Evolutionary conservation across 1,284 basidiomycete species (phyloP).

Genomic region (Exobasidium cylindrosporum): DNA sequence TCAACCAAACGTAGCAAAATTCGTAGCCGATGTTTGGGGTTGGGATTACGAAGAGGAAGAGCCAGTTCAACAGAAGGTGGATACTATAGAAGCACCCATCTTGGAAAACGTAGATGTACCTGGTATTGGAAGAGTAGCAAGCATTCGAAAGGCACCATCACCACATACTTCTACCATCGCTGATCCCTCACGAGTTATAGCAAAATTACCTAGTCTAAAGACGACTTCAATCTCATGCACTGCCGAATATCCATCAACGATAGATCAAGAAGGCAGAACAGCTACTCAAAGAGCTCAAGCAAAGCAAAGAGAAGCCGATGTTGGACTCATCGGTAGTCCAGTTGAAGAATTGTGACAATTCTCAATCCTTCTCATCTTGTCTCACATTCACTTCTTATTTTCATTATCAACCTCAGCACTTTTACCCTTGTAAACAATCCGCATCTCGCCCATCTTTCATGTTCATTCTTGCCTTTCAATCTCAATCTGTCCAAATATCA

Average conservation of each 20-base stretch:
- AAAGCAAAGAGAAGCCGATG: conserved; percentile 17
- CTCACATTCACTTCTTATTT: too few species aligned
- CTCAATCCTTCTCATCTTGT: too few species aligned
- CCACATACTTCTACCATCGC: not conserved
- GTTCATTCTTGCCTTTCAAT: too few species aligned
- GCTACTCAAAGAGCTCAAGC: not conserved
- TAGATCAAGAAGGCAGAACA: conserved; percentile 9
- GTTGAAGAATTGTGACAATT: conserved; percentile 1
- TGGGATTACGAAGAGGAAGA: conserved; percentile 60
- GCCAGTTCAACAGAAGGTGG: not conserved
- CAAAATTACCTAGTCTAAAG: not conserved
- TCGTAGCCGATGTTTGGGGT: conserved; percentile 84
- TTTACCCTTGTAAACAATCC: too few species aligned
- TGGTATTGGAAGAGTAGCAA: conserved; percentile 6
- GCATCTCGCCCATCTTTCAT: too few species aligned
- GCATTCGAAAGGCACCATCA: conserved; percentile 9
- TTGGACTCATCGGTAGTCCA: conserved; percentile 15
- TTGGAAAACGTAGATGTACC: conserved; percentile 1
- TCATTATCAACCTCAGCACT: too few species aligned
- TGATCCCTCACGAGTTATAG: not conserved
- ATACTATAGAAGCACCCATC: not conserved
- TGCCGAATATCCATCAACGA: not conserved
- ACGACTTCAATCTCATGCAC: not conserved
- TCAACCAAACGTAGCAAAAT: conserved; percentile 61
- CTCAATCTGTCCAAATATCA: too few species aligned